Base-by-base conservation (phyloP, 202 grass and related monocot genomes). In the Panicum virgatum region DNA sequence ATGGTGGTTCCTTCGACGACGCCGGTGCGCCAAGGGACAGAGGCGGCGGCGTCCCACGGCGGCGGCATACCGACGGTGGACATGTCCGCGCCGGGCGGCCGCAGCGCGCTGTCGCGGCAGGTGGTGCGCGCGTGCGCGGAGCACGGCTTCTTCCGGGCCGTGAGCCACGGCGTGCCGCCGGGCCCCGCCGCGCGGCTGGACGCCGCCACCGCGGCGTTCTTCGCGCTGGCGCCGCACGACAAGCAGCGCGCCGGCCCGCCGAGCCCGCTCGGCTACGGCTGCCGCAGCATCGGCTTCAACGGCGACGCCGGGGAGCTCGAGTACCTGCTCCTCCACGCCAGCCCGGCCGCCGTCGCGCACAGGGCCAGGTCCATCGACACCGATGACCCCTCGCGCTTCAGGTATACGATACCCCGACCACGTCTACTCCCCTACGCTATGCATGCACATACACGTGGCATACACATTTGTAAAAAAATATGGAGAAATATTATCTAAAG, bases 231-330 rank as follows among this genome's bases (percentile, higher is more conserved):
- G 14, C 25, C 83, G 1, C 53, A 34, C 11, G 91, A 90, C 22
- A 98, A 98, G 91, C 82, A 85, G 77, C 84, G 76, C 69, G 92
- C 96, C 5, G 96, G 96, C 5, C 96, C 92, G 67, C 87, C 96
- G 5, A 93, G 46, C 63, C 96, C 96, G 11, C 87, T 95, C 32
- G 96, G 96, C 18, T 96, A 99, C 79, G 96, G 93, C 23, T 89
- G 84, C 75, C 83, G 91, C 14, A 92, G 47, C 86, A 99, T 99
- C 77, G 96, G 96, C 10, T 88, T 91, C 65, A 93, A 85, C 63
- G 96, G 96, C 75, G 96, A 99, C 84, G 73, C 88, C 61, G 96
- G 96, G 27, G 96, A 99, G 87, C 80, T 99, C 57, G 96, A 99
- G 85, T 96, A 96, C 89, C 96, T 99, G 36, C 91, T 99, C 39